Percentiles rank a stretch among this genome's conserved stretches.
phyloP scores from a whole-genome alignment of 108 stramenopile genomes.

The Fistulifera solaris region DNA sequence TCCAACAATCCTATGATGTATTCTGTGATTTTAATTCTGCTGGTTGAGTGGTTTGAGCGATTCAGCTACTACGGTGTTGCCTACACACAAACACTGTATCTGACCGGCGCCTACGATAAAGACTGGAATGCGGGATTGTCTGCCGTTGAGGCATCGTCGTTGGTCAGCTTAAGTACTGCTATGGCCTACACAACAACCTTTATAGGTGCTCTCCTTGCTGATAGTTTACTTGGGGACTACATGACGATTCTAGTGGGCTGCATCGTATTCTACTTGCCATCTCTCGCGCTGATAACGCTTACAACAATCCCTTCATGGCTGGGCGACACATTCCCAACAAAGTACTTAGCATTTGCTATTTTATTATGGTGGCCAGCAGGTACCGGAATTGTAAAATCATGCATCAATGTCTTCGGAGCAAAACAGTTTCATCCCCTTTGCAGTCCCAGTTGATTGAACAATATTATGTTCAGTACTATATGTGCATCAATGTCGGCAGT shows the following conservation, averaged over 20 bases:
- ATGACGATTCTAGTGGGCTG: conserved; percentile 53
- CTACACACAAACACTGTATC: conserved; percentile 73
- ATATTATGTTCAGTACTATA: conserved; percentile 84
- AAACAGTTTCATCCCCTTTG: conserved; percentile 82
- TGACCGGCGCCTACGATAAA: conserved; percentile 68
- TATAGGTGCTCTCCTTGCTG: conserved; percentile 67
- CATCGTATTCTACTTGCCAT: conserved; percentile 62
- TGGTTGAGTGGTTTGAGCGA: conserved; percentile 79
- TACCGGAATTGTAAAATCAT: conserved; percentile 71
- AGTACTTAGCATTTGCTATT: conserved; percentile 38
- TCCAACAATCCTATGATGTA: conserved; percentile 49
- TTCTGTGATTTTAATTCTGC: conserved; percentile 67
- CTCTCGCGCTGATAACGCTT: conserved; percentile 55
- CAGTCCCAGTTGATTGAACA: conserved; percentile 65
- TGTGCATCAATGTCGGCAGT: conserved; percentile 84
- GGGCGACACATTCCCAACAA: conserved; percentile 45
- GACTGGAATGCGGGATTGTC: conserved; percentile 69
- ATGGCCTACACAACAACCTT: conserved; percentile 82
- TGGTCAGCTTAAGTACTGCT: conserved; percentile 63
- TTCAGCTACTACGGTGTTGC: conserved; percentile 78
- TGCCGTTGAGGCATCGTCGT: conserved; percentile 52
- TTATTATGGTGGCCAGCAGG: conserved; percentile 72
- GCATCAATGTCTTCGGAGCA: conserved; percentile 83
- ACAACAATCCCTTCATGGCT: conserved; percentile 56
- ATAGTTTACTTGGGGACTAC: conserved; percentile 70